A percentile compares a stretch with the other conserved stretches of the same genome.
Evolutionary conservation across 2,329 filamentous ascomycete species (phyloP).

Genomic region (Stachybotrys echinatus): DNA sequence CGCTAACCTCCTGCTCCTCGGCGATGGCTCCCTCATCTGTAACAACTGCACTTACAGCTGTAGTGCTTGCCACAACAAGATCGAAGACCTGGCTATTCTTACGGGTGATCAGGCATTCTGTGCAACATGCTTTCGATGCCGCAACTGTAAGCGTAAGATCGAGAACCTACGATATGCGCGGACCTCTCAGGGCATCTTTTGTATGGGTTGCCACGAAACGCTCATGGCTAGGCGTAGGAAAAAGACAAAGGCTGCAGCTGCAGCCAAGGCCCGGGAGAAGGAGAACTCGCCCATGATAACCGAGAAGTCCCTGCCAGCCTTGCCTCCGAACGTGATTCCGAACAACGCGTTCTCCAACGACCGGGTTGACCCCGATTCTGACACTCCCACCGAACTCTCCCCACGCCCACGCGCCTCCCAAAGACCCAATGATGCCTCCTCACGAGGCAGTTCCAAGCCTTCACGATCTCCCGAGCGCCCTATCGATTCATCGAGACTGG

Average conservation of each 20-base stretch:
- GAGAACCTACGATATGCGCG: slow-evolving; percentile 96
- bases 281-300: slow-evolving; percentile 63
- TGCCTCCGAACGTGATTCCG: slow-evolving; percentile 70
- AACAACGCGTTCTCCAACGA: slow-evolving; percentile 57
- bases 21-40: slow-evolving; percentile 96
- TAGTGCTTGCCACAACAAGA: slow-evolving; percentile 94
- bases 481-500: slow-evolving; percentile 37
- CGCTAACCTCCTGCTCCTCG: slow-evolving; percentile 92
- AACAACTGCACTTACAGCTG: slow-evolving; percentile 99
- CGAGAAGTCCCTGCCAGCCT: slow-evolving; percentile 88
- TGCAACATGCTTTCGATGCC: slow-evolving; percentile 91
- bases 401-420: slow-evolving; percentile 53
- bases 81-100: slow-evolving; percentile 94
- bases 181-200: slow-evolving; percentile 97
- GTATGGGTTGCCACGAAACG: slow-evolving; percentile 97
- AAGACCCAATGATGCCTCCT: slow-evolving; percentile 47
- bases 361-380: slow-evolving; percentile 55
- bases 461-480: slow-evolving; percentile 50
- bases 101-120: slow-evolving; percentile 98
- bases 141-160: slow-evolving; percentile 98
- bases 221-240: slow-evolving; percentile 90
- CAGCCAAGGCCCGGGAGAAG: slow-evolving; percentile 57
- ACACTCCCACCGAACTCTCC: slow-evolving; percentile 65
- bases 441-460: slow-evolving; percentile 47
- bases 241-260: slow-evolving; percentile 65